phyloP scores from a whole-genome alignment of 2,329 filamentous ascomycete genomes.

The Meredithiella fracta region DNA sequence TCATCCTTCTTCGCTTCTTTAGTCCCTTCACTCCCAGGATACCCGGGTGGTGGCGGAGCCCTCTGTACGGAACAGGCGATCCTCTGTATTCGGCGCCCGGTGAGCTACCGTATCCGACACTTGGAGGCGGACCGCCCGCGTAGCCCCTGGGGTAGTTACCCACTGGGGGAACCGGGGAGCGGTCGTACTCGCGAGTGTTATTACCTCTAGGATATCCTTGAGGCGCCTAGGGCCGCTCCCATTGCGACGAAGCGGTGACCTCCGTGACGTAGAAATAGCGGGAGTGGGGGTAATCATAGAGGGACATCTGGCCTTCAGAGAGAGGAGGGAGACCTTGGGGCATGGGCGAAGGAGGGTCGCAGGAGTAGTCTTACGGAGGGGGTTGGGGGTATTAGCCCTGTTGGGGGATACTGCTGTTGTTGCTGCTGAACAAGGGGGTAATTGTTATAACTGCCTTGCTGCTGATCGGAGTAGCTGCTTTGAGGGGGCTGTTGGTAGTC shows the following conservation, averaged over 20 bases:
- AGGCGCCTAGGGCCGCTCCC: constrained; percentile 36
- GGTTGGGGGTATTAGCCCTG: constrained; percentile 2
- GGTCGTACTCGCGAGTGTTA: constrained; percentile 9
- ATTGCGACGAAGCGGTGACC: constrained; percentile 44
- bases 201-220: constrained; percentile 1
- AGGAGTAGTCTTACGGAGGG: constrained; percentile 16
- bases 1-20: constrained; percentile 26
- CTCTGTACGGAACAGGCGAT: constrained; percentile 12
- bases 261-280: constrained; percentile 51
- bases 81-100: not conserved
- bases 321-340: constrained; percentile 29
- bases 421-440: constrained; percentile 2
- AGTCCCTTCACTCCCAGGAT: constrained; percentile 13
- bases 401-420: not conserved
- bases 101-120: not conserved
- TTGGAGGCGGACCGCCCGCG: not conserved
- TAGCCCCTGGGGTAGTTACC: constrained; percentile 3
- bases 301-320: constrained; percentile 43
- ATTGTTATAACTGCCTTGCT: constrained; percentile 7
- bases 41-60: constrained; percentile 14
- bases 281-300: constrained; percentile 44
- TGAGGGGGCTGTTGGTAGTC: not conserved
- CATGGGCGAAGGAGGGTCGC: constrained; percentile 16
- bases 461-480: constrained; percentile 9
- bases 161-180: constrained; percentile 6